Conservation (phyloP, 306 rosid genomes). For the Pyrus bretschneideri region DNA sequence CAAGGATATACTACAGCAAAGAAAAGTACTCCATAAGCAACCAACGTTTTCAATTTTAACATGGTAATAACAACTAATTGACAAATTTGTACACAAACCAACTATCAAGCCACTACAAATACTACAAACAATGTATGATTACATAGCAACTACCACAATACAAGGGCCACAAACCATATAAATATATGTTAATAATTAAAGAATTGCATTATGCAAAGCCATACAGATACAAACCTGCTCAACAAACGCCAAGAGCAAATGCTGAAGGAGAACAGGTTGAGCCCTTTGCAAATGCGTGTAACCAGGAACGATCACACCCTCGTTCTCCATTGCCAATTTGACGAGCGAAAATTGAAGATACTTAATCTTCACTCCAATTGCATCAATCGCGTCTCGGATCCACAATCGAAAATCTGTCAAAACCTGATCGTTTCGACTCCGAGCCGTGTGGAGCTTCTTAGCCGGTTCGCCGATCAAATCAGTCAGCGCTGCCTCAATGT, state of each 20-base stretch:
- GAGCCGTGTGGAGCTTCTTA: conserved; percentile 86
- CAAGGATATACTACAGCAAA: not conserved
- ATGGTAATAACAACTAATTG: not conserved
- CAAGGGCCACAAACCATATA: not conserved
- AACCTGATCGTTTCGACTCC: conserved; percentile 88
- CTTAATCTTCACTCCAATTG: conserved; percentile 37
- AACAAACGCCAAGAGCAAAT: conserved; percentile 77
- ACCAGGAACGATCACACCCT: conserved; percentile 87
- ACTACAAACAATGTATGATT: not conserved
- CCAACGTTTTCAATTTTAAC: not conserved
- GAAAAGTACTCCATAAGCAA: not conserved
- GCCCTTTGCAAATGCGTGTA: conserved; percentile 94
- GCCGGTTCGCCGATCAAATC: conserved; percentile 94
- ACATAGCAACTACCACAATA: not conserved
- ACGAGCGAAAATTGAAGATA: conserved; percentile 66
- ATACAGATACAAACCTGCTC: conserved; percentile 62
- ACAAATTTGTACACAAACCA: not conserved
- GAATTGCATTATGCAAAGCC: no score
- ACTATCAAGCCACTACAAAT: not conserved
- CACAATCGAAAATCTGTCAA: conserved; percentile 73
- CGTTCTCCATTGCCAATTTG: conserved; percentile 37
- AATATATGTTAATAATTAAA: not conserved
- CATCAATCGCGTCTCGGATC: conserved; percentile 89
- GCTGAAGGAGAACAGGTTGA: conserved; percentile 80
- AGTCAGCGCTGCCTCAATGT: conserved; percentile 87